Conservation (phyloP, 768 basidiomycete genomes). For the Crepidotus variabilis region DNA sequence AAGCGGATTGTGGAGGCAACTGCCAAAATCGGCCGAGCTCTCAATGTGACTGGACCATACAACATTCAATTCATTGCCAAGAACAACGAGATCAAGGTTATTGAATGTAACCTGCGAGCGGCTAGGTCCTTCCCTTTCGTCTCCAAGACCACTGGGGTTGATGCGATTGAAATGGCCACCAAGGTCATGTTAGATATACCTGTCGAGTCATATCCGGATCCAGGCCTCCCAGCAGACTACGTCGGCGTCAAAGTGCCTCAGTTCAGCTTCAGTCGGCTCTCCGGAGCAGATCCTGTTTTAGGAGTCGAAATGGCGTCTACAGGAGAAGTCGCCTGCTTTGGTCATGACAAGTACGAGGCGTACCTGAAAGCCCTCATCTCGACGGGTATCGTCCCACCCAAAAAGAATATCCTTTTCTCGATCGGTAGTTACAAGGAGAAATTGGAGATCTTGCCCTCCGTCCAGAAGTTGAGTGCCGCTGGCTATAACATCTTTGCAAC, state of each 20-base stretch:
- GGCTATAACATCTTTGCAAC: conserved; percentile 98
- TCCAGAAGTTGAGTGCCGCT: conserved; percentile 89
- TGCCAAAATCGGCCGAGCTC: conserved; percentile 93
- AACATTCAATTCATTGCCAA: conserved; percentile 99
- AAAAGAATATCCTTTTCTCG: conserved; percentile 97
- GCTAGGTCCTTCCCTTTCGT: conserved; percentile 99
- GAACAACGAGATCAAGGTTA: conserved; percentile 99
- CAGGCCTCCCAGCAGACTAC: conserved; percentile 85
- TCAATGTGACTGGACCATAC: conserved; percentile 97
- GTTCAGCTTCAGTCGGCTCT: conserved; percentile 95
- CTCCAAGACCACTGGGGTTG: conserved; percentile 95
- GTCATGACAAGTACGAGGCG: conserved; percentile 95
- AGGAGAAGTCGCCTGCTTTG: conserved; percentile 98
- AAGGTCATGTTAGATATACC: conserved; percentile 96
- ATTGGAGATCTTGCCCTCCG: conserved; percentile 89
- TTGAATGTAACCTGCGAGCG: conserved; percentile 97
- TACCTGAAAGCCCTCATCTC: conserved; percentile 97
- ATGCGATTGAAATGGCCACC: conserved; percentile 98
- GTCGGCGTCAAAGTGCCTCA: conserved; percentile 99
- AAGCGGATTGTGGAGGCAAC: conserved; percentile 96
- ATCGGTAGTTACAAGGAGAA: conserved; percentile 98
- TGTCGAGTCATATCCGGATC: conserved; percentile 86
- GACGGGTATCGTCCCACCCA: conserved; percentile 90
- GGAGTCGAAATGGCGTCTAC: conserved; percentile 99
- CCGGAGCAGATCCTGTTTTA: conserved; percentile 94